Conservation (phyloP, 441 rosid species). For the Gossypium lobatum region DNA sequence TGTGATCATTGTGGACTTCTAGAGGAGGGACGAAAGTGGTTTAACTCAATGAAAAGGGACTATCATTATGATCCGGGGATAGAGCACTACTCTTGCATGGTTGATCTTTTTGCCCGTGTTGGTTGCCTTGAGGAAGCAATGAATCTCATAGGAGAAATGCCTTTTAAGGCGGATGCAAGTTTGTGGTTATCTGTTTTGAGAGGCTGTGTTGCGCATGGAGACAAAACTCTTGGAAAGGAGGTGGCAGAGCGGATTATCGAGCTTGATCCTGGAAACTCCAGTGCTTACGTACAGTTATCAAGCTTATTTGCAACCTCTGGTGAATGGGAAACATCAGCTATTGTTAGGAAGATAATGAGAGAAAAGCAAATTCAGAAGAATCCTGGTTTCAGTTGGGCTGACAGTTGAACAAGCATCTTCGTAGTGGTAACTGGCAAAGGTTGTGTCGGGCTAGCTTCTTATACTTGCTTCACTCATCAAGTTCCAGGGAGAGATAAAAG, state of each 20-base stretch:
- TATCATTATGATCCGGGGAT: constrained; percentile 52
- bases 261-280: constrained; percentile 71
- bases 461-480: neutral
- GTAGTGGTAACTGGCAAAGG: neutral
- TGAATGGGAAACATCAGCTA: constrained; percentile 67
- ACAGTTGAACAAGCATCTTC: constrained; percentile 17
- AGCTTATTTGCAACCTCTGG: constrained; percentile 57
- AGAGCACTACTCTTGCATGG: constrained; percentile 74
- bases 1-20: constrained; percentile 81
- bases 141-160: constrained; percentile 46
- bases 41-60: constrained; percentile 48
- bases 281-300: constrained; percentile 64
- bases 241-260: constrained; percentile 58
- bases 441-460: neutral
- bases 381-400: constrained; percentile 67
- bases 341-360: constrained; percentile 51
- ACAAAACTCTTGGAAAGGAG: constrained; percentile 48
- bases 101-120: constrained; percentile 74
- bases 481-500: neutral
- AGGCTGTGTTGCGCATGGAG: constrained; percentile 68
- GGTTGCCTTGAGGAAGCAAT: constrained; percentile 66
- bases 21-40: constrained; percentile 64
- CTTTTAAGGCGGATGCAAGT: constrained; percentile 54
- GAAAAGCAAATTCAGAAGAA: constrained; percentile 43
- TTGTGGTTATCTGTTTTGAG: constrained; percentile 70